Evolutionary conservation across 768 basidiomycete species (phyloP).

Genomic region (Boletus reticulatus): DNA sequence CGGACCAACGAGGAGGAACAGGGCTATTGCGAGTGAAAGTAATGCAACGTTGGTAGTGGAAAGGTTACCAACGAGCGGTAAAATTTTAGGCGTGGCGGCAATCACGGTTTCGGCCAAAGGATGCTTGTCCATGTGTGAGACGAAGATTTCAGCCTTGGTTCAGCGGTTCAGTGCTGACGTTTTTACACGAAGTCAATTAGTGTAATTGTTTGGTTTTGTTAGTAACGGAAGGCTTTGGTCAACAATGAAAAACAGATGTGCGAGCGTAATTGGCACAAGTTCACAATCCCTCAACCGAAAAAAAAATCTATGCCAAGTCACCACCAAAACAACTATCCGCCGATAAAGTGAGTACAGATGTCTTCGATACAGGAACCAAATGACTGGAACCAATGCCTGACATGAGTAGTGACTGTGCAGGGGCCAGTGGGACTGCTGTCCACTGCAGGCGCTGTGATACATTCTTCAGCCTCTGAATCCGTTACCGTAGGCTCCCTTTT

Average conservation of each 20-base stretch:
- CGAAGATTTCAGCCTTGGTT: no score
- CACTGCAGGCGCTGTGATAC: no score
- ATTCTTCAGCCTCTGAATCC: background rate
- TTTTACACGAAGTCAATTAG: background rate
- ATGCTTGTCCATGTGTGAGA: constrained; percentile 13
- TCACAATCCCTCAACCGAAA: background rate
- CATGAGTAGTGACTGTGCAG: no score
- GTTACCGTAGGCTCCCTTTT: background rate
- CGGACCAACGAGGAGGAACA: constrained; percentile 45
- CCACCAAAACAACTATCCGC: background rate
- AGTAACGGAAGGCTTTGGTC: constrained; percentile 6
- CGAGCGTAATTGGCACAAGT: no score
- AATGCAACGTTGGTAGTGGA: constrained; percentile 39
- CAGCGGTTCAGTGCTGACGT: background rate
- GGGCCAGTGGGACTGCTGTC: background rate
- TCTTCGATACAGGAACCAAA: background rate
- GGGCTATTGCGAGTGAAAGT: constrained; percentile 43
- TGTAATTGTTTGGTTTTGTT: constrained; percentile 23
- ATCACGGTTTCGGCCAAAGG: constrained; percentile 2
- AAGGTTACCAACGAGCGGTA: constrained; percentile 34
- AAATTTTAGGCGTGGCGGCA: constrained; percentile 33
- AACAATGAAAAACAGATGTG: constrained; percentile 10
- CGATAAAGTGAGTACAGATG: constrained; percentile 1
- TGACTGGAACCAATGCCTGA: background rate
- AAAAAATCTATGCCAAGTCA: background rate